Evolutionary conservation across 257 asterid genomes (phyloP).

Genomic region (Solanum bulbocastanum): DNA sequence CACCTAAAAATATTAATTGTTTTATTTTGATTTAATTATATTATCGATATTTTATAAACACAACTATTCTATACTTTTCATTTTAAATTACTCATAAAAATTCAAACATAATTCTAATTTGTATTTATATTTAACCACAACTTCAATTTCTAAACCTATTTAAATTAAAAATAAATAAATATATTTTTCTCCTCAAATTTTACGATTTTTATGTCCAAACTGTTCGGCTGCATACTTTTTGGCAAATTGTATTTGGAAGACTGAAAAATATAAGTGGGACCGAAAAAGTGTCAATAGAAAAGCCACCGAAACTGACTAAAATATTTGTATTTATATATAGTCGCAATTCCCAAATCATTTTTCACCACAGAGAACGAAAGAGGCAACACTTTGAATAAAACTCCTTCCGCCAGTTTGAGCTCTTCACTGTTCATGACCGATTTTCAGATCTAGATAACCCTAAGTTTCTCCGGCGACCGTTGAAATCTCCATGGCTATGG

Average conservation of each 20-base stretch:
- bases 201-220: neutral
- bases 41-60: too few relatives aligned
- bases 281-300: neutral
- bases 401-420: neutral
- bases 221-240: neutral
- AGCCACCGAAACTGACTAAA: neutral
- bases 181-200: too few relatives aligned
- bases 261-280: neutral
- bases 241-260: neutral
- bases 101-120: too few relatives aligned
- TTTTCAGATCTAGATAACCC: neutral
- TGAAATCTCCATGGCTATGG: slow-evolving; percentile 17
- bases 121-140: neutral
- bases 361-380: neutral
- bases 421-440: neutral
- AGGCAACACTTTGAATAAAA: neutral
- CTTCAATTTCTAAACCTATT: neutral
- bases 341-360: neutral
- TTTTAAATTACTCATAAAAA: neutral
- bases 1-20: too few relatives aligned
- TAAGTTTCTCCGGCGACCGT: neutral
- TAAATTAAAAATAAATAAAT: too few relatives aligned
- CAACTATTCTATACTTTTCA: neutral
- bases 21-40: too few relatives aligned
- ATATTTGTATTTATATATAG: too few relatives aligned